Base-by-base conservation (phyloP, 306 rosid species). In the Rubus idaeus region DNA sequence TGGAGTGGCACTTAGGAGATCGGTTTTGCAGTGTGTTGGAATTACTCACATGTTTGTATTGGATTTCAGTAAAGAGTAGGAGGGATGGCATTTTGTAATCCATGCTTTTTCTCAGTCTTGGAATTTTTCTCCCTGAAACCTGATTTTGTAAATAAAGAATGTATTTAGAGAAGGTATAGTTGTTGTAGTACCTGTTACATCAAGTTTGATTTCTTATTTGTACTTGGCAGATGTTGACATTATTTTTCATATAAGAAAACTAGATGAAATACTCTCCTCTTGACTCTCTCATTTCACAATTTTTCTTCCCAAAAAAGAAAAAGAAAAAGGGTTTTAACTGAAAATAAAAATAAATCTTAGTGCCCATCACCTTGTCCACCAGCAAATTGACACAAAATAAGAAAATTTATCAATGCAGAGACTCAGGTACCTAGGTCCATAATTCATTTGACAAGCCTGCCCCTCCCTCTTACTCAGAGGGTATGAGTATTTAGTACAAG, bases 91-190 rank as follows among this genome's bases (percentile, higher is more conserved):
- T 10, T 60, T 40, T 49, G 46, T n/a, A 13, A 12, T 7, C 39
- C 74, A 60, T 44, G 30, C 8, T 37, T 44, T 71, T 39, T 37
- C 77, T 4, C 46, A 53, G 44, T 56, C 45, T 26, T 75, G 2
- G 35, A 56, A 56, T 47, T 55, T 66, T 39, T 61, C 66, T 49
- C 46, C 35, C 8, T 55, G 42, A 13, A 18, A 61, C 72, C 40
- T 56, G 70, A 72, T 73, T 30, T 5, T 81, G 81, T 79, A 75
- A 37, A 71, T 75, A 82, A 52, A 68, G n/a, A 51, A 3, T 21
- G 14, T 67, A 61, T 16, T 42, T 45, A 6, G 13, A 74, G 58
- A 46, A 35, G 42, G 2, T 30, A 10, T 61, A 61, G 67, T 23
- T 45, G 40, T 57, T 41, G 6, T 45, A 0, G 69, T 45, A 57